Conservation (phyloP, 2,329 filamentous ascomycete genomes). For the Cucurbitaria berberidis region DNA sequence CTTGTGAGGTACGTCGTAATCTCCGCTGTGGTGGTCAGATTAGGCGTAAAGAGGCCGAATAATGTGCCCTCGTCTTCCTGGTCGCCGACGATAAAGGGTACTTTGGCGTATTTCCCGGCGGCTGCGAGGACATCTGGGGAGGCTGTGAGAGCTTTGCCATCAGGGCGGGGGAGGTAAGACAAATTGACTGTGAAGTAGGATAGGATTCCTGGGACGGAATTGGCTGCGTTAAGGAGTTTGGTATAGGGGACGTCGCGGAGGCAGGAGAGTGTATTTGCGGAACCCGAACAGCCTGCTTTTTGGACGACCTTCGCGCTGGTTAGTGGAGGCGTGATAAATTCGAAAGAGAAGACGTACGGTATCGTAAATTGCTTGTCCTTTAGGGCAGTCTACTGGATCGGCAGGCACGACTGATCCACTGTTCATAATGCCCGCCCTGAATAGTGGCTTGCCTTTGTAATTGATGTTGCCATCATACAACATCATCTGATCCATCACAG, state of each 20-base stretch:
- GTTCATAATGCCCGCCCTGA: conserved; percentile 78
- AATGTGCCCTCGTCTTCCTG: conserved; percentile 83
- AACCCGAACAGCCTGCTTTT: conserved; percentile 53
- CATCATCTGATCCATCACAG: conserved; percentile 76
- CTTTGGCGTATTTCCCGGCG: conserved; percentile 62
- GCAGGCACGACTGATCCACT: conserved; percentile 49
- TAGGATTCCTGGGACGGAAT: conserved; percentile 72
- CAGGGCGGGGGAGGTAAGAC: conserved; percentile 76
- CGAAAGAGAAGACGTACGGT: conserved; percentile 48
- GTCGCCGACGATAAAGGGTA: conserved; percentile 72
- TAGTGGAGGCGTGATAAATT: conserved; percentile 60
- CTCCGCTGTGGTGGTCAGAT: conserved; percentile 67
- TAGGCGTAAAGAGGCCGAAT: conserved; percentile 72
- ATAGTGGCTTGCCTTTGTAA: conserved; percentile 77
- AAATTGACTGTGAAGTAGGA: conserved; percentile 72
- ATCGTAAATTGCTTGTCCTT: conserved; percentile 65
- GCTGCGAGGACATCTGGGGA: conserved; percentile 66
- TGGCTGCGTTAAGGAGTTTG: conserved; percentile 65
- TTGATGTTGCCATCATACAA: conserved; percentile 74
- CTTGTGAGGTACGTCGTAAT: conserved; percentile 68
- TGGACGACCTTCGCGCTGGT: conserved; percentile 55
- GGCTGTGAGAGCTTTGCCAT: conserved; percentile 66
- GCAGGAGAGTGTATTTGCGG: conserved; percentile 55
- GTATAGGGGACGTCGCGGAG: conserved; percentile 56
- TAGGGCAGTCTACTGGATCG: conserved; percentile 65